Base-by-base conservation (phyloP, 345 rosid species). In the Cardamine occulta region DNA sequence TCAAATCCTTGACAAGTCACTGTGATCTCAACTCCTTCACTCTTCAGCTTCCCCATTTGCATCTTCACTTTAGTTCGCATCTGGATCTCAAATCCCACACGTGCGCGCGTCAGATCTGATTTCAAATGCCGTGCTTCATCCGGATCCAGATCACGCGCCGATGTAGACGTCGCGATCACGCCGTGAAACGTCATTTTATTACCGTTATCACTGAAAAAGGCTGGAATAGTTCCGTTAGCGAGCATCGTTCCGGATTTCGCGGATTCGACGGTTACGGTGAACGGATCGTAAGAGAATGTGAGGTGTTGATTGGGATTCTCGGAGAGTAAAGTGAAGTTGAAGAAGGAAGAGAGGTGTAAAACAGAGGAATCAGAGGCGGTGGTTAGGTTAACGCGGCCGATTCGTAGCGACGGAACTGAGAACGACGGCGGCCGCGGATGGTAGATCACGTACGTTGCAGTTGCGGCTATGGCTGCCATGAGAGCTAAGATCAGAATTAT, bases 251-350 rank as follows among this genome's bases (percentile, higher is more conserved):
- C 86, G 28, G 76, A 72, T 45, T 77, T 76, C 2, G 74, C 70
- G 0, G 91, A 82, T 1, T 73, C 52, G n/a, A 84, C 71, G 7
- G 87, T 66, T 59, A 92, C 66, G 3, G 75, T 42, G 75, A 89
- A 86, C 0, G 97, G 89, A 53, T 87, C 86, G 85, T 89, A 95
- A 31, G 74, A 78, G 84, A 90, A 88, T 7, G 87, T 78, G 73
- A 92, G 67, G 75, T 88, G 98, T 23, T 89, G 75, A 73, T 95
- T 95, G 0, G 97, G 96, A 80, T 95, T 95, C 37, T 80, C 85
- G 17, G 94, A 76, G 29, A 86, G 79, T 37, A 95, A 32, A 40
- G 99, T 95, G 86, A 95, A 76, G 79, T 95, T 95, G 80, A 95
- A 80, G 54, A 87, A 85, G 31, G 98, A 69, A 35, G 87, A 72